A percentile compares a stretch with the other conserved stretches of the same genome.
phyloP scores from a whole-genome alignment of 257 asterid species.

The Nyctanthes arbortristis region DNA sequence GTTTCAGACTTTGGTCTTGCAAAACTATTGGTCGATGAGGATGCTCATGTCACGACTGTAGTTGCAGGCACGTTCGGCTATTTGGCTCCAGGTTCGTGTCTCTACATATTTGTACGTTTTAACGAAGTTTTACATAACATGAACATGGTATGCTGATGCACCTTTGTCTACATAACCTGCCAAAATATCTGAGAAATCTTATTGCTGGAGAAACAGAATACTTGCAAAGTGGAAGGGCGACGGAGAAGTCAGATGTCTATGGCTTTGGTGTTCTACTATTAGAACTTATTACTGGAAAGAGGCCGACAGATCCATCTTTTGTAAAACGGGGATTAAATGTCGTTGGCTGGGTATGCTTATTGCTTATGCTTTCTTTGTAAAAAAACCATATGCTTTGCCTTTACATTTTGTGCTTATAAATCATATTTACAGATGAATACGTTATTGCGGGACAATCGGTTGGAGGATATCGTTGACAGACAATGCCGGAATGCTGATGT shows the following conservation, averaged over 20 bases:
- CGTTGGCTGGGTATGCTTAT: constrained; percentile 98
- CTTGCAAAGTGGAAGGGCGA: constrained; percentile 94
- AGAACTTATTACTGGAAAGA: constrained; percentile 88
- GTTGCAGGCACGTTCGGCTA: constrained; percentile 99
- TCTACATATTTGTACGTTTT: constrained; percentile 13
- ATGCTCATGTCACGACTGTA: constrained; percentile 92
- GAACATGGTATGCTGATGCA: too few species aligned
- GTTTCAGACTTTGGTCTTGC: constrained; percentile 98
- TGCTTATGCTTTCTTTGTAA: neutral
- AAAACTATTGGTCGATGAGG: constrained; percentile 87
- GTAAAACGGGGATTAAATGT: constrained; percentile 79
- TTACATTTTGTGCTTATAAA: neutral
- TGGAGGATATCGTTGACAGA: constrained; percentile 67
- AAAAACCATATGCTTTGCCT: neutral
- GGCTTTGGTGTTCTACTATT: constrained; percentile 92
- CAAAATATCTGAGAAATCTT: neutral
- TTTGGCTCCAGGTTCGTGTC: constrained; percentile 83
- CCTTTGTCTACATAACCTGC: too few species aligned
- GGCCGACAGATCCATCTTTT: constrained; percentile 91
- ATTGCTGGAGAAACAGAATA: constrained; percentile 53
- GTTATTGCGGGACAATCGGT: constrained; percentile 58
- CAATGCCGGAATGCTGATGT: constrained; percentile 70
- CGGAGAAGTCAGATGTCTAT: constrained; percentile 86
- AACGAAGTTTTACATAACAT: too few species aligned
- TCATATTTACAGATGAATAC: constrained; percentile 64